Conservation (phyloP, 805 yeast genomes). For the Cyberlindnera subsufficiens region DNA sequence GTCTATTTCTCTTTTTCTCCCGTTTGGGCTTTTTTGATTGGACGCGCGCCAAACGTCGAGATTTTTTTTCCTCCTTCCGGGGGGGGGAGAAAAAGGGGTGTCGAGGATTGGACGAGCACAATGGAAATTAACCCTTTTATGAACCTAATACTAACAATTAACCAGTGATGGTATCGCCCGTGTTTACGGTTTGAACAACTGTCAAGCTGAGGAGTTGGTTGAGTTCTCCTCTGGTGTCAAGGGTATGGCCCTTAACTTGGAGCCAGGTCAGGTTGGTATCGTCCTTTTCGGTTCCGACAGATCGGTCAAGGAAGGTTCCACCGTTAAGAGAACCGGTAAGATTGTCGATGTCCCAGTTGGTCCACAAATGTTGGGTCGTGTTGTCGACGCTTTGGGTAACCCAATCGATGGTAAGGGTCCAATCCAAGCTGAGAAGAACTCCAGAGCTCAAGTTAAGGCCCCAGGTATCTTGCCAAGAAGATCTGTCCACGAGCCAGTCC, state of each 20-base stretch:
- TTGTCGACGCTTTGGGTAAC: conserved; percentile 98
- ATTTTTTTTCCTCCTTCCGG: conserved; percentile 1
- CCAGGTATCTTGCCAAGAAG: conserved; percentile 99
- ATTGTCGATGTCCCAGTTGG: conserved; percentile 99
- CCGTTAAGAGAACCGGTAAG: conserved; percentile 99
- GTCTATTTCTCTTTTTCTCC: too few species aligned
- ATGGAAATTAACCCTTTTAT: neutral
- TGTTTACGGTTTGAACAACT: conserved; percentile 98
- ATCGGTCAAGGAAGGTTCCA: conserved; percentile 97
- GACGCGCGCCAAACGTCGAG: too few species aligned
- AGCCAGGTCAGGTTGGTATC: conserved; percentile 99
- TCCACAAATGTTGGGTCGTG: conserved; percentile 97
- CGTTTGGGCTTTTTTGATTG: too few species aligned
- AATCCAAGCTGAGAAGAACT: conserved; percentile 71
- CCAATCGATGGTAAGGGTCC: conserved; percentile 99
- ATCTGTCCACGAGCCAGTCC: conserved; percentile 98
- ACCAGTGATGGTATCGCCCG: conserved; percentile 99
- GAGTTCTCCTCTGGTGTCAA: conserved; percentile 99
- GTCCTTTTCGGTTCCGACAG: conserved; percentile 99
- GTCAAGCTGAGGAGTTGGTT: conserved; percentile 99
- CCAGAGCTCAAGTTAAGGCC: conserved; percentile 98
- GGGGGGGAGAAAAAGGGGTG: too few species aligned
- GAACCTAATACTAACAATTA: conserved; percentile 31
- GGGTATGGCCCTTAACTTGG: conserved; percentile 99
- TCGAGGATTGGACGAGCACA: neutral